Base-by-base conservation (phyloP, 2,329 filamentous ascomycete genomes). In the Penicillium sp. region DNA sequence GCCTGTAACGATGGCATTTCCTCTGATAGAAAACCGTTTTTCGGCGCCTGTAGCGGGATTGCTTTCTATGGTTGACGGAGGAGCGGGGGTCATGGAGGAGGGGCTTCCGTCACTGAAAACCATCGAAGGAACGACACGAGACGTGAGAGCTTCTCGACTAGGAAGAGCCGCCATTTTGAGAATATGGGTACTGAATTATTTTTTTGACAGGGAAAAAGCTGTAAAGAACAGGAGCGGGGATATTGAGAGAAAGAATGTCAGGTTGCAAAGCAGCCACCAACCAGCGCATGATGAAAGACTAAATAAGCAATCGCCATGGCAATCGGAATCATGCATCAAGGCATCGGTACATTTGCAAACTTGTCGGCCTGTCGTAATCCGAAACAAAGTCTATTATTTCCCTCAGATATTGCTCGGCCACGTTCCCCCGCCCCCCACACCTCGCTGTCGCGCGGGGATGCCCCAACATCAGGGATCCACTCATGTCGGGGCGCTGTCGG, bases 1-100 rank as follows among this genome's bases (percentile, higher is more conserved):
- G 16, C 87, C 87, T 0, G 87, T 89, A 11, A 90, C 80, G 29
- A 67, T 55, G 0, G 62, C 64, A 26, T 65, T 66, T 2, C 63
- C 61, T 11, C 43, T 42, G 2, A 67, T 63, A n/a, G 55, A 46
- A n/a, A 64, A 64, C 21, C 62, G 59, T 23, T 59, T 60, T 24
- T 46, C 56, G 29, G 45, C 60, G 28, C 48, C 53, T 10, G 50
- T 34, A 13, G 52, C 31, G 18, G 58, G 48, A n/a, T 60, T 40
- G 5, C 28, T 29, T 26, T 50, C 52, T 1, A 48, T 47, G 3
- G 45, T 36, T 6, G 46, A 49, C 9, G 33, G 21, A 29, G 48
- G 60, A 13, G 18, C 54, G 24, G 44, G 51, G 39, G 34, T 59
- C 28, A 55, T 54, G 13, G 58, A 60, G 37, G 53, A 47, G 37